Conservation (phyloP, 169 alveolate genomes). For the Babesia gibsoni region DNA sequence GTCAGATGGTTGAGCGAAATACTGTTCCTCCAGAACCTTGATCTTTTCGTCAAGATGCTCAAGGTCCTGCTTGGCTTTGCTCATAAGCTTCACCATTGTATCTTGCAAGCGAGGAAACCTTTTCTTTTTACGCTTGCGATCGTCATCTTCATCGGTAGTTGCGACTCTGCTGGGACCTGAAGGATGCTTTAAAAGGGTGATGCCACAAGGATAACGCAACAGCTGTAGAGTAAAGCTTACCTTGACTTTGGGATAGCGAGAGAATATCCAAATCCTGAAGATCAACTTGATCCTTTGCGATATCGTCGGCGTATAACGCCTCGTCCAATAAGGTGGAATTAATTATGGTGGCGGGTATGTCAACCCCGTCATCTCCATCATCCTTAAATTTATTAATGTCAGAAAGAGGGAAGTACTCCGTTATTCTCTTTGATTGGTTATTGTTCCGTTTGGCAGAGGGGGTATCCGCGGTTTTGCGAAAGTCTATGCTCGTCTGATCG, state of each 20-base stretch:
- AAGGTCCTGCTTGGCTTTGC: constrained; percentile 33
- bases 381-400: neutral
- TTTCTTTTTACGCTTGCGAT: constrained; percentile 32
- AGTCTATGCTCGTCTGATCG: neutral
- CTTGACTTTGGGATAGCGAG: neutral
- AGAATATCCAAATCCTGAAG: constrained; percentile 18
- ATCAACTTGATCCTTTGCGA: constrained; percentile 30
- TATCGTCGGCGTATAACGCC: constrained; percentile 25
- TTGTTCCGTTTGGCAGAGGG: neutral
- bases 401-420: neutral
- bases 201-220: no score
- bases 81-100: constrained; percentile 30
- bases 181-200: neutral
- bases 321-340: constrained; percentile 29
- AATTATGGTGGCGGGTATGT: neutral
- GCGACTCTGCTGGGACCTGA: neutral
- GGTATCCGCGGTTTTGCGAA: no score
- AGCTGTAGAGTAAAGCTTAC: no score
- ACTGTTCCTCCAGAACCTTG: constrained; percentile 60
- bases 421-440: neutral
- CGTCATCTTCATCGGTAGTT: constrained; percentile 18
- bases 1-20: constrained; percentile 53
- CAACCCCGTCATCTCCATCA: neutral
- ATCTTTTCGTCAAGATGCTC: constrained; percentile 58
- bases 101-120: constrained; percentile 51